Evolutionary conservation across 2,329 filamentous ascomycete species (phyloP).

Genomic region (Nemania abortiva): DNA sequence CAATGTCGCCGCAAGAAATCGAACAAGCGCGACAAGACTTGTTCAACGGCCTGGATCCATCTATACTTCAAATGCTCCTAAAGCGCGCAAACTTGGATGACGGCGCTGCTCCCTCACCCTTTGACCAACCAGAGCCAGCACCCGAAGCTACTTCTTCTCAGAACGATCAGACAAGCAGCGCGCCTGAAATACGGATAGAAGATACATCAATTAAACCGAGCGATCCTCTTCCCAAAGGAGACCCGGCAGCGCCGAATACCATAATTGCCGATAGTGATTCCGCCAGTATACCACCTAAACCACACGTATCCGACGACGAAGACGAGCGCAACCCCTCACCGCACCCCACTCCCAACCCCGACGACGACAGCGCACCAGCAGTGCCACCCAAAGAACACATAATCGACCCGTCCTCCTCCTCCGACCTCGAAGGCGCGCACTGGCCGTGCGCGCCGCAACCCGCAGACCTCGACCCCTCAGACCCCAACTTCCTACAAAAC

Average conservation of each 20-base stretch:
- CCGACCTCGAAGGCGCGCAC: constrained; percentile 59
- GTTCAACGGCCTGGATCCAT: constrained; percentile 80
- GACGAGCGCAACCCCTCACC: constrained; percentile 16
- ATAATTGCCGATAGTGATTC: background rate
- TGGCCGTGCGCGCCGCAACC: constrained; percentile 68
- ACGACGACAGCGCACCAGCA: constrained; percentile 35
- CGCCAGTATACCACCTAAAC: constrained; percentile 32
- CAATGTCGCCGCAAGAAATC: constrained; percentile 87
- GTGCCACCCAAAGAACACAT: constrained; percentile 39
- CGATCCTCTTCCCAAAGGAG: background rate
- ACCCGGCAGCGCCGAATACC: background rate
- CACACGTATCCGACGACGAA: constrained; percentile 33
- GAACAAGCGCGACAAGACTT: constrained; percentile 83
- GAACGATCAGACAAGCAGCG: constrained; percentile 18
- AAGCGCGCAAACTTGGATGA: constrained; percentile 82
- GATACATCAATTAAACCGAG: constrained; percentile 40
- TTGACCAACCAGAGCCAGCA: constrained; percentile 52
- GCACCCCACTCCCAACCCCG: constrained; percentile 24
- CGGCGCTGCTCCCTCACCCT: constrained; percentile 56
- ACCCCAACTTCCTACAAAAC: constrained; percentile 84
- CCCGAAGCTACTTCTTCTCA: constrained; percentile 28
- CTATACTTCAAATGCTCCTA: constrained; percentile 81
- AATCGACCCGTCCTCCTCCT: constrained; percentile 28
- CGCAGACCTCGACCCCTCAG: constrained; percentile 84
- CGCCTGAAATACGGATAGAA: constrained; percentile 44